Conservation (phyloP, 148 eudicot genomes). For the Rheum nobile region DNA sequence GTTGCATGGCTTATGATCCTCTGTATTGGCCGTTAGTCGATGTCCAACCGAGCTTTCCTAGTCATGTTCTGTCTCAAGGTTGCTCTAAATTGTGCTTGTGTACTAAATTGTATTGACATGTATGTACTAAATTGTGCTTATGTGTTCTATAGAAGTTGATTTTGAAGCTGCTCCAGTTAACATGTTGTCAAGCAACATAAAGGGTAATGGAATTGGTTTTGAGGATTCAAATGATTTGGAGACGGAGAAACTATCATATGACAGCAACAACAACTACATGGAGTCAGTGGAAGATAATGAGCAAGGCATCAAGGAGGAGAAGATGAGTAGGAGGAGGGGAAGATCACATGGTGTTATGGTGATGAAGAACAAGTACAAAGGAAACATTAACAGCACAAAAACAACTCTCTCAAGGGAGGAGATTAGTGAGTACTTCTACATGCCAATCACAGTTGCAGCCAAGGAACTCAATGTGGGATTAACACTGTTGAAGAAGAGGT, state of each 20-base stretch:
- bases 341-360: not conserved
- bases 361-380: not conserved
- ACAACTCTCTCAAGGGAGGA: constrained; percentile 32
- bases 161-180: not conserved
- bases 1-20: constrained; percentile 4
- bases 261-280: not conserved
- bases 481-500: constrained; percentile 74
- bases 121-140: not conserved
- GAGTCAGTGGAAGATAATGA: not conserved
- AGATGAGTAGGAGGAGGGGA: not conserved
- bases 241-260: too few relatives aligned
- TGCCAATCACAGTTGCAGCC: constrained; percentile 90
- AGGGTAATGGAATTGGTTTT: not conserved
- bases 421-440: constrained; percentile 62
- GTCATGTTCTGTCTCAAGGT: not conserved
- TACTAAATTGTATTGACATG: not conserved
- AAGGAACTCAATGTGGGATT: constrained; percentile 73
- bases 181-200: constrained; percentile 2
- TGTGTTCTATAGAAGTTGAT: not conserved
- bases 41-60: not conserved
- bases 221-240: not conserved
- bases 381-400: not conserved
- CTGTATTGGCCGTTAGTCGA: not conserved
- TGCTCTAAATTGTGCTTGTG: not conserved
- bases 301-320: not conserved